Percentiles rank a stretch among this genome's conserved stretches.
Evolutionary conservation across 1,284 basidiomycete genomes (phyloP).

Genomic region (Mycena citricolor): DNA sequence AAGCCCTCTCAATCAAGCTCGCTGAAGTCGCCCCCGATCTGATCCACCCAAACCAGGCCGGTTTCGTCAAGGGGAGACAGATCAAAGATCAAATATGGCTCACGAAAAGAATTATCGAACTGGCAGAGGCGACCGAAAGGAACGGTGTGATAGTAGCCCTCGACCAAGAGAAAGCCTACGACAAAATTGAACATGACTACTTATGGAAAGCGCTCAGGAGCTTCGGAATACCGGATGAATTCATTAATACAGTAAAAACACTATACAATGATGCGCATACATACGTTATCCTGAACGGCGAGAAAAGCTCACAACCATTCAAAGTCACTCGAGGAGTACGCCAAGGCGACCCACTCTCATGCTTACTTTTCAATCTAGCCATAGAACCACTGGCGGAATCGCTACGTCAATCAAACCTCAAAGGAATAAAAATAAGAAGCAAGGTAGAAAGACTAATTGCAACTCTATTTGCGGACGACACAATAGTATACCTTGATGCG

Average conservation of each 20-base stretch:
- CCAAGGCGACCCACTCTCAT: conserved; percentile 31
- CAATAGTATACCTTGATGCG: conserved; percentile 16
- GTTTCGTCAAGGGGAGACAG: conserved; percentile 22
- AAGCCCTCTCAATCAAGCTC: conserved; percentile 15
- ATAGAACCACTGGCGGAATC: conserved; percentile 27
- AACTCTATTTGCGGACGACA: conserved; percentile 23
- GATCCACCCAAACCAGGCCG: conserved; percentile 24
- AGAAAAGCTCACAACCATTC: conserved; percentile 12
- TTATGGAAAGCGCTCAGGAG: conserved; percentile 18
- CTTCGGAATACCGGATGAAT: conserved; percentile 13
- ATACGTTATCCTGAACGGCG: conserved; percentile 24
- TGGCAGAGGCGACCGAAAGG: conserved; percentile 20
- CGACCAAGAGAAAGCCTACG: conserved; percentile 31
- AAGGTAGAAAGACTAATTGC: conserved; percentile 9
- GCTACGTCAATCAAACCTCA: conserved; percentile 23
- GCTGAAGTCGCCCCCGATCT: conserved; percentile 10
- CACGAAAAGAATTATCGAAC: conserved; percentile 19
- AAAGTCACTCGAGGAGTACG: conserved; percentile 24
- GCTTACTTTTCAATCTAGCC: conserved; percentile 32
- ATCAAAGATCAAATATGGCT: conserved; percentile 25
- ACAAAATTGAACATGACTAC: conserved; percentile 27
- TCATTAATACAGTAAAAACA: conserved; percentile 17
- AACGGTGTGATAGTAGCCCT: conserved; percentile 24
- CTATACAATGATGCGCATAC: conserved; percentile 24
- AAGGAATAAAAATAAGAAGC: conserved; percentile 23